phyloP scores from a whole-genome alignment of 2,329 filamentous ascomycete species.

The Aspergillus ustus region DNA sequence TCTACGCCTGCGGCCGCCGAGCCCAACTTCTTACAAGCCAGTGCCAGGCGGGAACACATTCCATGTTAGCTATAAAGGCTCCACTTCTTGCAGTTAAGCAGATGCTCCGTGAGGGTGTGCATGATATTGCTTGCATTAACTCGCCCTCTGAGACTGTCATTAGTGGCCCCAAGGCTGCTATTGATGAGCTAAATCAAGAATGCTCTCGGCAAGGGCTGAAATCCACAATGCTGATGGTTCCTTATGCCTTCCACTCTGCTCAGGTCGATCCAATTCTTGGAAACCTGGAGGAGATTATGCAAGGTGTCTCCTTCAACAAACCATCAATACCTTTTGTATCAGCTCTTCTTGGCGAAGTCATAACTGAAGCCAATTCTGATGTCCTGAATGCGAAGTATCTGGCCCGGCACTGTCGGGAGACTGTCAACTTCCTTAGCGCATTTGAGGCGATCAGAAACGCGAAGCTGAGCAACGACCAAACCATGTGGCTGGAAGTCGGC shows the following conservation, averaged over 20 bases:
- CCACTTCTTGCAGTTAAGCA: slow-evolving; percentile 49
- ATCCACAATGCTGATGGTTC: slow-evolving; percentile 48
- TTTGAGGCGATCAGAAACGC: slow-evolving; percentile 37
- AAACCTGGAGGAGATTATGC: slow-evolving; percentile 43
- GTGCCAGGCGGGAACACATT: slow-evolving; percentile 47
- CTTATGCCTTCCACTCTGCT: slow-evolving; percentile 53
- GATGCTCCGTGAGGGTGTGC: slow-evolving; percentile 58
- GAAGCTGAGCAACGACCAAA: slow-evolving; percentile 66
- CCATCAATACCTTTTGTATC: slow-evolving; percentile 52
- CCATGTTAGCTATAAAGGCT: slow-evolving; percentile 51
- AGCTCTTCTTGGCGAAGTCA: slow-evolving; percentile 48
- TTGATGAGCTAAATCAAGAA: slow-evolving; percentile 43
- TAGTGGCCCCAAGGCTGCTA: slow-evolving; percentile 42
- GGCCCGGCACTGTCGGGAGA: slow-evolving; percentile 46
- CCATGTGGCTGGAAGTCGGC: slow-evolving; percentile 70
- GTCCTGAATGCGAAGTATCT: slow-evolving; percentile 51
- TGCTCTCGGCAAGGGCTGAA: slow-evolving; percentile 44
- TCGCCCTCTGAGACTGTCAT: slow-evolving; percentile 50
- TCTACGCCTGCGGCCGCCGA: slow-evolving; percentile 58
- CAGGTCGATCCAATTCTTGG: slow-evolving; percentile 53
- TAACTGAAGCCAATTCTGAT: slow-evolving; percentile 61
- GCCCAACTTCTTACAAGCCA: slow-evolving; percentile 47
- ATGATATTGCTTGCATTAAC: slow-evolving; percentile 49
- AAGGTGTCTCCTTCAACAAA: slow-evolving; percentile 44
- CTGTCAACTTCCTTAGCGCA: slow-evolving; percentile 52